Conservation (phyloP, 805 yeast species). For the Candida nanaspora region DNA sequence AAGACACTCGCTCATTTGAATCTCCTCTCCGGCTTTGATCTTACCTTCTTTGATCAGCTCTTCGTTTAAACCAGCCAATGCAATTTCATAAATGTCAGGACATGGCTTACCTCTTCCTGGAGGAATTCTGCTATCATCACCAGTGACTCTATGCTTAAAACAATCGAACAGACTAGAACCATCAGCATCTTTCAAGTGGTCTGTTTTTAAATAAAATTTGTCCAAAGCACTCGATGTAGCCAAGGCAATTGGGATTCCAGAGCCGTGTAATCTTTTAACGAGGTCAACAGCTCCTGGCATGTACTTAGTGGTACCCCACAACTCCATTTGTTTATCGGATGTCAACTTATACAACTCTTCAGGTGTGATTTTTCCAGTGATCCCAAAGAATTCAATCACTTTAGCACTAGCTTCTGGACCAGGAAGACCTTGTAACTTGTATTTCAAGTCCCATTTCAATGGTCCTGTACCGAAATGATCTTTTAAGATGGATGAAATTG, state of each 20-base stretch:
- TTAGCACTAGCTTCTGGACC: slow-evolving; percentile 65
- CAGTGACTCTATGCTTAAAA: slow-evolving; percentile 63
- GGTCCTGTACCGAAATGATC: slow-evolving; percentile 64
- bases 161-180: slow-evolving; percentile 56
- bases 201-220: slow-evolving; percentile 68
- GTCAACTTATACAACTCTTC: slow-evolving; percentile 55
- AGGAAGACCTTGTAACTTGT: slow-evolving; percentile 85
- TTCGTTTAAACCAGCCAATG: slow-evolving; percentile 61
- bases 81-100: slow-evolving; percentile 89
- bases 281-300: slow-evolving; percentile 84
- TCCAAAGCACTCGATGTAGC: slow-evolving; percentile 74
- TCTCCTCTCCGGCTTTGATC: slow-evolving; percentile 20
- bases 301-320: slow-evolving; percentile 60
- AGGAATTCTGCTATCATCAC: slow-evolving; percentile 82
- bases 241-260: slow-evolving; percentile 71
- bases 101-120: slow-evolving; percentile 86
- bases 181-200: slow-evolving; percentile 37
- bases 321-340: slow-evolving; percentile 40
- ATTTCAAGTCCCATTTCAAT: slow-evolving; percentile 84
- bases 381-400: slow-evolving; percentile 59
- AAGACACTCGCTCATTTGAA: slow-evolving; percentile 70
- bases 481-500: slow-evolving; percentile 58
- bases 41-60: slow-evolving; percentile 32
- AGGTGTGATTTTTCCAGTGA: slow-evolving; percentile 49
- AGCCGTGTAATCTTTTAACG: slow-evolving; percentile 41